phyloP scores from a whole-genome alignment of 257 asterid genomes.

The Solanum microdontum region DNA sequence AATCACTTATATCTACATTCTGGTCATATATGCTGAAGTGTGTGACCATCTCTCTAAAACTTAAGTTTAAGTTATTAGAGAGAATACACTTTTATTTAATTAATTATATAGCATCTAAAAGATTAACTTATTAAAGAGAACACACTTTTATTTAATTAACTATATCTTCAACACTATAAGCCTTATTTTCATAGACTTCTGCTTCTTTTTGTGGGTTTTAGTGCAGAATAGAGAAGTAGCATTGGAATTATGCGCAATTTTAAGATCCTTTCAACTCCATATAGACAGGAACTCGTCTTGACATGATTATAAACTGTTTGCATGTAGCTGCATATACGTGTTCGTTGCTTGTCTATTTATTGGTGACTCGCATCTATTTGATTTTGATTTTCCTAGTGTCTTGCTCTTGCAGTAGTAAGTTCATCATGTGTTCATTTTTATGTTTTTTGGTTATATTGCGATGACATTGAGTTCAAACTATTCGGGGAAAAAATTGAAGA shows the following conservation, averaged over 20 bases:
- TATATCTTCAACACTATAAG: background rate
- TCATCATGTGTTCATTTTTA: background rate
- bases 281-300: background rate
- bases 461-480: background rate
- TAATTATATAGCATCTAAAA: background rate
- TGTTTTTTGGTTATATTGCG: background rate
- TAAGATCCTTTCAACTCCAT: background rate
- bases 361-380: background rate
- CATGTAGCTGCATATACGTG: background rate
- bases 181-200: background rate
- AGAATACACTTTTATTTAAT: background rate
- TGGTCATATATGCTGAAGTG: background rate
- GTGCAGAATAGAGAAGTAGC: background rate
- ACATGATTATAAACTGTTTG: background rate
- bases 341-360: background rate
- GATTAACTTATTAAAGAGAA: background rate
- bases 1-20: constrained; percentile 18
- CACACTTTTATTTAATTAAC: background rate
- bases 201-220: background rate
- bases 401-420: background rate
- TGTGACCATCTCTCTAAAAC: background rate
- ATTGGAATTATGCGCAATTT: background rate
- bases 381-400: background rate
- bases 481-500: background rate
- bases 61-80: background rate